Conservation (phyloP, 192 early-diverging fungal genomes). For the Geosiphon pyriformis region DNA sequence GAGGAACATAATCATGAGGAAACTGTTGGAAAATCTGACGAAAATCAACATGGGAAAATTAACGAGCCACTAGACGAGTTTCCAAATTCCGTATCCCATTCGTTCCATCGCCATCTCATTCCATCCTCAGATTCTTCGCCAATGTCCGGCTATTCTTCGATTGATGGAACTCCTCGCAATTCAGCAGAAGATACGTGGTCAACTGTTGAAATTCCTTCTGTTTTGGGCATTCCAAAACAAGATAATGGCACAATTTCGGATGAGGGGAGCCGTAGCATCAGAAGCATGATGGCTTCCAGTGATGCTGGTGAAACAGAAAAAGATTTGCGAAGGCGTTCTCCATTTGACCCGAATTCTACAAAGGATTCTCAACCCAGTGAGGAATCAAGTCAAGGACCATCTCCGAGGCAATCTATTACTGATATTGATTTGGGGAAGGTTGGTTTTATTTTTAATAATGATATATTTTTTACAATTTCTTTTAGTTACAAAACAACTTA, state of each 20-base stretch:
- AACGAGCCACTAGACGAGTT: background rate
- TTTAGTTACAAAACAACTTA: no score
- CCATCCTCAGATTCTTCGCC: background rate
- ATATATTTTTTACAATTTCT: no score
- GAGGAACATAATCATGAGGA: background rate
- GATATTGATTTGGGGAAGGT: no score
- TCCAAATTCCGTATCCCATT: background rate
- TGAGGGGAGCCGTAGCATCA: background rate
- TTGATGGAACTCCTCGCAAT: conserved; percentile 14
- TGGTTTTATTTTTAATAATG: no score
- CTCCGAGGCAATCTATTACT: no score
- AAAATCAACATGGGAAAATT: background rate
- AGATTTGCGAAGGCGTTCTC: no score
- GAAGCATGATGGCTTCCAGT: background rate
- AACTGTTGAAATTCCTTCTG: no score
- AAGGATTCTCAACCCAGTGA: no score
- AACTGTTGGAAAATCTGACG: background rate
- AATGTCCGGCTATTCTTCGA: background rate
- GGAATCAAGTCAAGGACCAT: no score
- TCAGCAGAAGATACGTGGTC: no score
- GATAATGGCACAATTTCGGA: background rate
- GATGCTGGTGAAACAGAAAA: background rate
- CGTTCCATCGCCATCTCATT: no score
- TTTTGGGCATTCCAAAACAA: background rate
- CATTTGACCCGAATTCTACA: no score